Percentiles rank a stretch among this genome's conserved stretches.
phyloP scores from a whole-genome alignment of 192 early-diverging fungal genomes.

The Thamnidium elegans region DNA sequence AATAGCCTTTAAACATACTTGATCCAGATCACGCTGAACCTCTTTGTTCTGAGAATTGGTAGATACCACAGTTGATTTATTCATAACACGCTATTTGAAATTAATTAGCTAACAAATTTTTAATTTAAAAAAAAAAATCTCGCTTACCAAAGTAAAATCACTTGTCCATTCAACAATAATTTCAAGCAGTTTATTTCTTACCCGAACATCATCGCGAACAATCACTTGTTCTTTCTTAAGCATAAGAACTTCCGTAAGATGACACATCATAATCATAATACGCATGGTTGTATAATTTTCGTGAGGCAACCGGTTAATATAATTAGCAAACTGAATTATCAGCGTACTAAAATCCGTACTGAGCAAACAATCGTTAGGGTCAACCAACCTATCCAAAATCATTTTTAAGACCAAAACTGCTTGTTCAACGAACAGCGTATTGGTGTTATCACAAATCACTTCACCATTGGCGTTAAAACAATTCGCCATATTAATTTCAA shows the following conservation, averaged over 20 bases:
- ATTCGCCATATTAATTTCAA: constrained; percentile 49
- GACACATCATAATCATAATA: constrained; percentile 73
- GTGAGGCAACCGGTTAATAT: constrained; percentile 57
- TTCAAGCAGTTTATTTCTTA: constrained; percentile 66
- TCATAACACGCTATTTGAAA: background rate
- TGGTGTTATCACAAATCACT: constrained; percentile 41
- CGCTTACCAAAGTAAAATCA: constrained; percentile 49
- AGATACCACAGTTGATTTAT: background rate
- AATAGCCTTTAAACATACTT: constrained; percentile 70
- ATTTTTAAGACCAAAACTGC: constrained; percentile 65
- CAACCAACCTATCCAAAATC: constrained; percentile 60
- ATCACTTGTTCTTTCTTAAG: constrained; percentile 65
- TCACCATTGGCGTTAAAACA: constrained; percentile 64
- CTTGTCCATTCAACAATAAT: constrained; percentile 71
- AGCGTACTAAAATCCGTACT: constrained; percentile 63
- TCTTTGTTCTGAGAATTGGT: constrained; percentile 43
- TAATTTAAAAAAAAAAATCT: background rate
- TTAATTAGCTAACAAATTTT: background rate
- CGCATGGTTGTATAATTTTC: constrained; percentile 44
- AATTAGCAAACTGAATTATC: constrained; percentile 59
- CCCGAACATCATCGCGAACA: constrained; percentile 61
- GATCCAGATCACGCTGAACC: constrained; percentile 71
- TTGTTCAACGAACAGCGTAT: constrained; percentile 68
- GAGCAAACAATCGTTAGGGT: constrained; percentile 45
- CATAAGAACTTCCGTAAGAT: constrained; percentile 66